Evolutionary conservation across 345 rosid genomes (phyloP), one percentile per base, ranked within the genome.

Genomic region (Brassica cretica): DNA sequence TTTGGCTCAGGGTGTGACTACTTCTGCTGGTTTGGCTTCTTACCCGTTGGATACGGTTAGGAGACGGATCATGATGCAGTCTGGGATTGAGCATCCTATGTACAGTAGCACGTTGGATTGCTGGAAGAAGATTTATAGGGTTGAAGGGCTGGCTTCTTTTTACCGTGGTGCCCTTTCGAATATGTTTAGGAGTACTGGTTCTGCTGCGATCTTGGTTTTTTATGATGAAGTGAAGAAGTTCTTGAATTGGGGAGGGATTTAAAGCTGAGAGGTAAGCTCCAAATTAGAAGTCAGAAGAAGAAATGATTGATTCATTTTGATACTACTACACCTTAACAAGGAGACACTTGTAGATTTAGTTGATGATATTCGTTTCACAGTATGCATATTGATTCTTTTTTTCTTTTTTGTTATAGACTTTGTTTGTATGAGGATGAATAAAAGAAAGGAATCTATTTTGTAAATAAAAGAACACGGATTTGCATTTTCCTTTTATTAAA

Each of bases 11-110:
- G 94, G 84, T 11, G 98, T 93, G 44, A 91, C 98, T 8, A 89
- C 98, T 1, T 88, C 96, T 37, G 94, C 97, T 30, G 98, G 97
- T n/a, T 70, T 93, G 77, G 66, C 89, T 70, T 95, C 96, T 3
- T 95, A 95, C 74, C 98, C 97, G 16, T 71, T 93, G 72, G 98
- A 91, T 78, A 93, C 98, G 25, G 98, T 93, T 59, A 81, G 99
- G 66, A 87, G 98, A 70, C 81, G 97, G 82, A 91, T 95, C 86
- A 95, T 95, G 99, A 95, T 93, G 98, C 96, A 95, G 63, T 91
- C 98, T 2, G 98, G 99, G 46, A 72, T 90, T 73, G 92, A 93
- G 68, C 82, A 80, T 59, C 96, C 89, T 2, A 86, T 89, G 96
- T 95, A 91, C 53, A 75, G 9, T 19, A 80, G 76, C 85, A 93